phyloP scores from a whole-genome alignment of 2,329 filamentous ascomycete genomes.

The Mycogone perniciosa region DNA sequence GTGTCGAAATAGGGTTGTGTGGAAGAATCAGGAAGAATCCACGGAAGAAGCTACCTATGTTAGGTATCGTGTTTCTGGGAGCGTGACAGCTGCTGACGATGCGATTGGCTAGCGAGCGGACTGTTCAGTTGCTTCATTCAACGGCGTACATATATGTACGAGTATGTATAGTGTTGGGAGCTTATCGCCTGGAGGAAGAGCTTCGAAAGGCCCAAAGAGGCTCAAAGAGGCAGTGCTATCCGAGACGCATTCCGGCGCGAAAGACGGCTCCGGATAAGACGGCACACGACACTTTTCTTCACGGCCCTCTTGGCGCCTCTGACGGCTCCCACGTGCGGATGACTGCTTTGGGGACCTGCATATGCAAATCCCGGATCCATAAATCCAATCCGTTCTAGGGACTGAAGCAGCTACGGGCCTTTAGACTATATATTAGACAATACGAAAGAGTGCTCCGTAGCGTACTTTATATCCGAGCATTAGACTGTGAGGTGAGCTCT shows the following conservation, averaged over 20 bases:
- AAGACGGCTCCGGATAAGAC: not conserved
- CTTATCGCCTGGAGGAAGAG: no score
- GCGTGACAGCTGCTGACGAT: constrained; percentile 3
- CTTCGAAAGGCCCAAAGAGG: not conserved
- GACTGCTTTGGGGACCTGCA: not conserved
- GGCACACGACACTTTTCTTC: not conserved
- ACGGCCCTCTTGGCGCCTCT: constrained; percentile 1
- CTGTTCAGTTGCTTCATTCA: no score
- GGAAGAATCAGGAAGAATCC: not conserved
- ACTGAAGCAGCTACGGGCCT: no score
- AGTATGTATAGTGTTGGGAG: no score
- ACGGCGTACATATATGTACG: no score
- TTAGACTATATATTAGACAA: no score
- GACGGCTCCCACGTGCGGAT: constrained; percentile 1
- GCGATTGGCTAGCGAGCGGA: constrained; percentile 5
- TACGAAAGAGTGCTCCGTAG: no score
- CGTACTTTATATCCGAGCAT: no score
- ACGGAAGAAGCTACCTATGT: not conserved
- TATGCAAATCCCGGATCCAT: not conserved
- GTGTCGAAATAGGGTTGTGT: constrained; percentile 4
- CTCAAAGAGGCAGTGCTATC: not conserved
- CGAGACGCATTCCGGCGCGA: not conserved
- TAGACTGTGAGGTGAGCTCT: no score
- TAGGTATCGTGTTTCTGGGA: not conserved
- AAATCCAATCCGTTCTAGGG: not conserved